Evolutionary conservation across 192 early-diverging fungal species (phyloP), one percentile per base, ranked within the genome.

Genomic region (Allomyces macrogynus): DNA sequence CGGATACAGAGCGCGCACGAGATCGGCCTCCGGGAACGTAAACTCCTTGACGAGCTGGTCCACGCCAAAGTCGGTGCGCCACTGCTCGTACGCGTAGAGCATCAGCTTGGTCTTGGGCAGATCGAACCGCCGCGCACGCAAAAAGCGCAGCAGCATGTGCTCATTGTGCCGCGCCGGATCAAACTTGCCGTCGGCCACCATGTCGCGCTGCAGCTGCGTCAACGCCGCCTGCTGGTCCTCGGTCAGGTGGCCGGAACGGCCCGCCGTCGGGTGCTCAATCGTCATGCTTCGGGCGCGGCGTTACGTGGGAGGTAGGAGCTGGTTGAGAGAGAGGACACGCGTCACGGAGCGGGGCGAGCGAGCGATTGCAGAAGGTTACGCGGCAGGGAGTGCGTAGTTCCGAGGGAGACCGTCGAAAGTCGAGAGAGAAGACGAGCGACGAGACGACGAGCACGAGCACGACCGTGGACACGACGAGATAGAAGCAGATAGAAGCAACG

Each of bases 121-220:
- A 61, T 84, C 71, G 73, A 88, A 89, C 69, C 85, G 80, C 60
- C 87, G 73, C 10, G 87, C 87, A 25, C 87, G 75, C 61, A 89
- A 75, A 74, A 89, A 89, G 23, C 87, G 82, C 32, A 86, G 76
- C 54, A 89, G 71, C 63, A 74, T 71, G 72, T 85, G 73, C 65
- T 89, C 86, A 65, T 82, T 77, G 67, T 87, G 83, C 68, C 76
- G 72, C 32, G 66, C 75, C 43, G 76, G 76, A 24, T 79, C 78
- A 69, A 80, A 84, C 60, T 73, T 63, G n/a, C 75, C 75, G 66
- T 76, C 77, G 40, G 72, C 78, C n/a, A 66, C 67, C 20, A 86
- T 72, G 49, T 81, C 72, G 18, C 66, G 61, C 72, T 85, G 83
- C 74, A 87, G 81, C 62, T 82, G 71, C 22, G 66, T 74, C 24